Conservation (phyloP, 1,139 yeast genomes). For the Suhomyces ambrosiae region DNA sequence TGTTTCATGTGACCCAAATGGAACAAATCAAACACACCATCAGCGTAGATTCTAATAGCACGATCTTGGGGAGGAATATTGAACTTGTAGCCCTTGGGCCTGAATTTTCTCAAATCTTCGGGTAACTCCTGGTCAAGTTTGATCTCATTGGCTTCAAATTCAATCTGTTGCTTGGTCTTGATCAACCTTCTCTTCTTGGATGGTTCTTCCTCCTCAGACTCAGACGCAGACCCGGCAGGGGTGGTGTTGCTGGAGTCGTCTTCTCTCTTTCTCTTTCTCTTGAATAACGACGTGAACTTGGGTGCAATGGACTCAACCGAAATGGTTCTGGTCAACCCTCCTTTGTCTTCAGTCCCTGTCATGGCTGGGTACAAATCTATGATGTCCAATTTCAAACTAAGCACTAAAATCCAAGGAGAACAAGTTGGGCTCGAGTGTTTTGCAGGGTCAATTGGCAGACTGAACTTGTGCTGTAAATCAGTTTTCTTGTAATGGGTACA, state of each 20-base stretch:
- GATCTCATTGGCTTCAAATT: slow-evolving; percentile 52
- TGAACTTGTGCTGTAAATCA: no score
- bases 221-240: slow-evolving; percentile 17
- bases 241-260: slow-evolving; percentile 16
- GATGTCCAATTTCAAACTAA: no score
- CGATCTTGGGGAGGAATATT: slow-evolving; percentile 84
- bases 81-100: slow-evolving; percentile 71
- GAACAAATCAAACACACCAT: slow-evolving; percentile 95
- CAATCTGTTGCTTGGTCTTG: slow-evolving; percentile 35
- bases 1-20: slow-evolving; percentile 98
- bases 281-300: slow-evolving; percentile 40
- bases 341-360: slow-evolving; percentile 9
- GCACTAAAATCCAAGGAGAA: no score
- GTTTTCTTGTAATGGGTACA: no score
- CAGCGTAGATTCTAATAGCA: slow-evolving; percentile 91
- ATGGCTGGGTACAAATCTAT: slow-evolving; percentile 3
- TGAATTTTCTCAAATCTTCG: slow-evolving; percentile 61
- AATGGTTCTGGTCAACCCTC: slow-evolving; percentile 27
- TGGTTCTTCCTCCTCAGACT: slow-evolving; percentile 18
- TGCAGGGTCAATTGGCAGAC: no score
- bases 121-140: slow-evolving; percentile 63
- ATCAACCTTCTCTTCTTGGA: slow-evolving; percentile 13
- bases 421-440: no score
- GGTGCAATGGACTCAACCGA: slow-evolving; percentile 49
- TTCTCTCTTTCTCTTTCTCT: slow-evolving; percentile 34